Conservation (phyloP, 192 early-diverging fungal species). For the Coemansia furcata region DNA sequence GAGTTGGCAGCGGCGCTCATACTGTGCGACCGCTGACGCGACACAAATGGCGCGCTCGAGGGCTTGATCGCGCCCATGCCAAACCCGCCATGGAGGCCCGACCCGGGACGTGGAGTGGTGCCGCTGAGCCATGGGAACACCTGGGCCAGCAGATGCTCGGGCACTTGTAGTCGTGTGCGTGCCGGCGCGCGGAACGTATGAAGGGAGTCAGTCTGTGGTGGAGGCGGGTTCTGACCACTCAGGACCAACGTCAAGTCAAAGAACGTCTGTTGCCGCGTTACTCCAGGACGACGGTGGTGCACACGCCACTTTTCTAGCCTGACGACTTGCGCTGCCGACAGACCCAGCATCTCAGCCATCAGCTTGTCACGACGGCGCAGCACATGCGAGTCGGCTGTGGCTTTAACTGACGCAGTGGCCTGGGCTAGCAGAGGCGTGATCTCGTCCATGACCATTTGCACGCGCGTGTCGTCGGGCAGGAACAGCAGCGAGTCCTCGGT, state of each 20-base stretch:
- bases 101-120: not conserved
- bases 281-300: conserved; percentile 49
- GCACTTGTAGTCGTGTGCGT: conserved; percentile 52
- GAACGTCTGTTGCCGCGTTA: conserved; percentile 52
- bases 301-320: conserved; percentile 51
- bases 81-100: not conserved
- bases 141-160: conserved; percentile 46
- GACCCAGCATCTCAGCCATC: conserved; percentile 45
- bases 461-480: conserved; percentile 49
- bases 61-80: not conserved
- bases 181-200: conserved; percentile 41
- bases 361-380: conserved; percentile 48
- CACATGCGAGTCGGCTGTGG: conserved; percentile 35
- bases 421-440: conserved; percentile 38
- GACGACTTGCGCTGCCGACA: conserved; percentile 50
- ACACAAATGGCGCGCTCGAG: conserved; percentile 15
- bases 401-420: conserved; percentile 17
- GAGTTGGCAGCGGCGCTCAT: conserved; percentile 40
- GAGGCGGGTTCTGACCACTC: conserved; percentile 46
- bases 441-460: conserved; percentile 49
- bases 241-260: conserved; percentile 51
- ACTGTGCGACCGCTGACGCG: conserved; percentile 50
- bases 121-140: conserved; percentile 48
- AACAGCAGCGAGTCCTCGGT: conserved; percentile 47
- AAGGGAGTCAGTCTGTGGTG: conserved; percentile 17